A percentile compares a stretch with the other conserved stretches of the same genome.
phyloP scores from a whole-genome alignment of 2,329 filamentous ascomycete genomes.

The Truncatella angustata region DNA sequence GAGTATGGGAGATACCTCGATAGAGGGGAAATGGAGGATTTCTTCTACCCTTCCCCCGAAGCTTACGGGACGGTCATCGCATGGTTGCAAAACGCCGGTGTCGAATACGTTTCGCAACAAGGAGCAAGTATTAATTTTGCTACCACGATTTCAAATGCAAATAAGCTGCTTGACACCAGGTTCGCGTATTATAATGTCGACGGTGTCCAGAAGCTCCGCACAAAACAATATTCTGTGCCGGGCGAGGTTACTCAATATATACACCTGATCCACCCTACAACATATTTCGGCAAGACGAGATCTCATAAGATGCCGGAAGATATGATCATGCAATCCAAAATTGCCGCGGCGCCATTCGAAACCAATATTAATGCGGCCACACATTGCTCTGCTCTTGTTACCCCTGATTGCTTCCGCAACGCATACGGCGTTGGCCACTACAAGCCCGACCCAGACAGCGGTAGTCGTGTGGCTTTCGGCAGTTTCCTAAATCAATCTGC shows the following conservation, averaged over 20 bases:
- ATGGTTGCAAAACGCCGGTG: constrained; percentile 20
- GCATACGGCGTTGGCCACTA: constrained; percentile 49
- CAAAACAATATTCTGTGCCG: constrained; percentile 17
- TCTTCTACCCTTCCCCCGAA: constrained; percentile 19
- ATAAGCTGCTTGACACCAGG: constrained; percentile 24
- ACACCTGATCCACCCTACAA: constrained; percentile 40
- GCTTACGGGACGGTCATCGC: constrained; percentile 18
- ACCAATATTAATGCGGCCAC: constrained; percentile 12
- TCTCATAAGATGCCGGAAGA: constrained; percentile 10
- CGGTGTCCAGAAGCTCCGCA: constrained; percentile 28
- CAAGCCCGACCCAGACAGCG: constrained; percentile 38
- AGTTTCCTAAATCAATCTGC: constrained; percentile 52
- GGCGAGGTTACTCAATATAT: constrained; percentile 31
- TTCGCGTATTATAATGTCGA: constrained; percentile 31
- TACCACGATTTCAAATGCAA: constrained; percentile 23
- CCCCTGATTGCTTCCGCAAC: constrained; percentile 45
- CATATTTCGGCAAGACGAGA: constrained; percentile 35
- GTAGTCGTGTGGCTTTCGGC: constrained; percentile 48
- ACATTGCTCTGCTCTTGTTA: constrained; percentile 33
- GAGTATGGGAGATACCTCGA: constrained; percentile 23
- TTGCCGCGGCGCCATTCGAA: neutral
- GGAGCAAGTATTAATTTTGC: constrained; percentile 24
- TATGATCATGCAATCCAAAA: neutral
- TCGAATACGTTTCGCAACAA: constrained; percentile 14
- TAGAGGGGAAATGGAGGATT: constrained; percentile 18